Percentiles rank a stretch among this genome's conserved stretches.
Evolutionary conservation across 345 rosid genomes (phyloP).

Genomic region (Eucalyptus paniculata): DNA sequence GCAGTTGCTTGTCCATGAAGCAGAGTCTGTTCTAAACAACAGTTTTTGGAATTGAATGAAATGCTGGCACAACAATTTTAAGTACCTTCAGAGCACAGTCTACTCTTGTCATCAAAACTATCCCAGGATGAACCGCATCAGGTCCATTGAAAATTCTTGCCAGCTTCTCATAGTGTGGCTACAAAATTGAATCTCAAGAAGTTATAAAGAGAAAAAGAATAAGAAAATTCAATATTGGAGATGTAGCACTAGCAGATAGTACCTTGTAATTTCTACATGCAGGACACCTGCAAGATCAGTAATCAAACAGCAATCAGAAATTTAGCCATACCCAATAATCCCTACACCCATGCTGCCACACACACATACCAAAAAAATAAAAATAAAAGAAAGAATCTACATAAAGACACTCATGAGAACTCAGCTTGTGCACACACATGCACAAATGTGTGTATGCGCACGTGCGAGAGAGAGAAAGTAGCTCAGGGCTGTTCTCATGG

Average conservation of each 20-base stretch:
- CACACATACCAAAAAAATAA: no score
- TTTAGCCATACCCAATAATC: neutral
- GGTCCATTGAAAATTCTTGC: slow-evolving; percentile 91
- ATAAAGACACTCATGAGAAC: neutral
- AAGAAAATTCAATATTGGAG: neutral
- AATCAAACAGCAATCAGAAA: neutral
- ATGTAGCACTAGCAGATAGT: neutral
- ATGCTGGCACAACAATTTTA: neutral
- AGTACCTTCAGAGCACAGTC: slow-evolving; percentile 87
- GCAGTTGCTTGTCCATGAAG: neutral
- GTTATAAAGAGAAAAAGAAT: neutral
- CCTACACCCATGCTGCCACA: neutral
- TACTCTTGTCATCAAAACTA: slow-evolving; percentile 74
- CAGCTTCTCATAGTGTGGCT: slow-evolving; percentile 92
- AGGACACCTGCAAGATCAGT: slow-evolving; percentile 69
- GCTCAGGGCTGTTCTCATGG: neutral
- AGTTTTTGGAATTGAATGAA: neutral
- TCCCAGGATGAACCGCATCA: slow-evolving; percentile 75
- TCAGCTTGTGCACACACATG: neutral
- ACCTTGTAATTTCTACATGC: slow-evolving; percentile 99
- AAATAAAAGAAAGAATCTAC: neutral
- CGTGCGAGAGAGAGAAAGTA: neutral
- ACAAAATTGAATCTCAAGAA: slow-evolving; percentile 15
- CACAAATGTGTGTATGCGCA: neutral
- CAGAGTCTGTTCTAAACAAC: neutral